Evolutionary conservation across 352 stramenopile species (phyloP).

Genomic region (Pythium utonaiense): DNA sequence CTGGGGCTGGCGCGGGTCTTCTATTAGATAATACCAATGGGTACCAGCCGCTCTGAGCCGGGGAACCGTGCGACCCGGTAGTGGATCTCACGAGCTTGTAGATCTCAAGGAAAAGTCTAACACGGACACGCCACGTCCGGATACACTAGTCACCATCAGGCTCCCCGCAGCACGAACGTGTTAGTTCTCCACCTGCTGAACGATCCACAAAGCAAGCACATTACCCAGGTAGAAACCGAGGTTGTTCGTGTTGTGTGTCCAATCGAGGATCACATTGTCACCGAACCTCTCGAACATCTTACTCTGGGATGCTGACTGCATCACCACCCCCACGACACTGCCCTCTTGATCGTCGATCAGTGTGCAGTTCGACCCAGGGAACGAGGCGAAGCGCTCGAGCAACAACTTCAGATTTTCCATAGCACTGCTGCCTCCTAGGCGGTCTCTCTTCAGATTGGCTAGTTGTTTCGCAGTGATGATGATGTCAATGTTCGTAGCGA

Average conservation of each 20-base stretch:
- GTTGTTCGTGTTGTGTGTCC: slow-evolving; percentile 26
- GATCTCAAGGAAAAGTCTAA: too few species aligned
- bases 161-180: too few species aligned
- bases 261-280: slow-evolving; percentile 18
- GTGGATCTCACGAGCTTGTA: too few species aligned
- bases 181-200: too few species aligned
- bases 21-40: too few species aligned
- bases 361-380: not conserved
- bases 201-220: not conserved
- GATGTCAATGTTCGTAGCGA: not conserved
- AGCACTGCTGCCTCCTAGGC: not conserved
- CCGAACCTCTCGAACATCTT: slow-evolving; percentile 7
- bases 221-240: slow-evolving; percentile 10
- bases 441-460: not conserved
- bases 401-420: not conserved
- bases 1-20: too few species aligned
- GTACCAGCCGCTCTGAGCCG: too few species aligned
- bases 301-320: not conserved
- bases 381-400: not conserved
- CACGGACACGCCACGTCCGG: not conserved
- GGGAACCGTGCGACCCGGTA: too few species aligned
- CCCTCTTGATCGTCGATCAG: slow-evolving; percentile 1
- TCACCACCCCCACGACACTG: not conserved
- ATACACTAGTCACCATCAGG: not conserved
- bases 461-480: not conserved